Base-by-base conservation (phyloP, 179 eudicot genomes). In the Vitellaria paradoxa region DNA sequence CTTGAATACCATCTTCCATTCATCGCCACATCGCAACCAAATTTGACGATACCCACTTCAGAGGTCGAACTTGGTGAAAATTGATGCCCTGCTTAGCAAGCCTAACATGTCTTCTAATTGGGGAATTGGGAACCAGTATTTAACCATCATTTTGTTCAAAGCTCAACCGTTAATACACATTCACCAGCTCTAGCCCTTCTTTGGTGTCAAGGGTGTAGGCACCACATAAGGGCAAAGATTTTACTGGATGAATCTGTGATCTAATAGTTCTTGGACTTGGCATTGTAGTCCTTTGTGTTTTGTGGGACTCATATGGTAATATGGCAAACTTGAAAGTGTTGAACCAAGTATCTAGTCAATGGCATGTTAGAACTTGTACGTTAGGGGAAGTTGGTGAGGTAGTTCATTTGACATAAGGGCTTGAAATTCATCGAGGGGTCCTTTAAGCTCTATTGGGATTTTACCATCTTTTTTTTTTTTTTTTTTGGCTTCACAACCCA, bases 21-120 rank as follows among this genome's bases (percentile, higher is more conserved):
- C 75, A 72, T 72, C 75, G 2, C 60, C 23, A 7, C 0, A 60
- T 4, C 2, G 57, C 10, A 70, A 47, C 3, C 74, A 26, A 70
- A 72, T 72, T n/a, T 18, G 64, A 24, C 23, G 75, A 15, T 72
- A 72, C 10, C 75, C 64, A 49, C 75, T 72, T 20, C 12, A 18
- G 2, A 72, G 18, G 13, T 72, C 64, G 9, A 72, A 7, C 14
- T 72, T 72, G 20, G 17, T 6, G 15, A 72, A 52, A 3, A 72
- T 52, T 14, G 5, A 3, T 21, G 63, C 2, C 10, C 40, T 3
- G 8, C 45, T 7, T 5, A 53, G 10, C 15, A 20, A 9, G 45
- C 53, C 75, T 3, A 72, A 24, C 26, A 72, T 9, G 24, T 72
- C 75, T 21, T 72, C 75, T 4, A 72, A n/a, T n/a, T n/a, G 60